Evolutionary conservation across 441 rosid species (phyloP).

Genomic region (Heliophila coronopifolia): DNA sequence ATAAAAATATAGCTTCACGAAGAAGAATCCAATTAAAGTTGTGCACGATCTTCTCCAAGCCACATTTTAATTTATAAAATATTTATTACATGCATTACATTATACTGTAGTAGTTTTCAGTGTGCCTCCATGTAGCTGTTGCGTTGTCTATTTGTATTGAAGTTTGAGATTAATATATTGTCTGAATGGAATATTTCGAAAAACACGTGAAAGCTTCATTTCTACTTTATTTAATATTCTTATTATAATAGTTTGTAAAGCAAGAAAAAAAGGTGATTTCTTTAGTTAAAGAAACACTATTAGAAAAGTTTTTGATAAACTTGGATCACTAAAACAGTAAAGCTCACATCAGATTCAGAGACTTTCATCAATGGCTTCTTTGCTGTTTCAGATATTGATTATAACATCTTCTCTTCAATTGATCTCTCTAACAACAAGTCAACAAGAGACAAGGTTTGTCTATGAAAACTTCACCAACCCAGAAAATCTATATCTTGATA

Average conservation of each 20-base stretch:
- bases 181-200: constrained; percentile 17
- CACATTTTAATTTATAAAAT: background rate
- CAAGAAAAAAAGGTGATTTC: constrained; percentile 2
- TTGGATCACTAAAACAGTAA: constrained; percentile 22
- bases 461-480: constrained; percentile 37
- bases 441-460: constrained; percentile 26
- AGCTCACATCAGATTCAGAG: constrained; percentile 22
- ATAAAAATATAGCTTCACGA: background rate
- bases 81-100: constrained; percentile 7
- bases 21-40: constrained; percentile 16
- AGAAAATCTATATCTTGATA: constrained; percentile 28
- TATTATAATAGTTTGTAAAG: constrained; percentile 13
- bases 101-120: constrained; percentile 11
- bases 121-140: constrained; percentile 5
- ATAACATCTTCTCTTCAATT: too few relatives aligned
- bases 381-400: too few relatives aligned
- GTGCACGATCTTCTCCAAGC: background rate
- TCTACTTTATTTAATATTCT: background rate
- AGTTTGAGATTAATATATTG: constrained; percentile 15
- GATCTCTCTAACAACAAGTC: too few relatives aligned
- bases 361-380: too few relatives aligned
- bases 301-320: constrained; percentile 4
- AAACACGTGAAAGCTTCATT: constrained; percentile 12
- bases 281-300: constrained; percentile 3
- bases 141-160: constrained; percentile 10